Conservation (phyloP, 1,139 yeast species). For the Candida neerlandica region DNA sequence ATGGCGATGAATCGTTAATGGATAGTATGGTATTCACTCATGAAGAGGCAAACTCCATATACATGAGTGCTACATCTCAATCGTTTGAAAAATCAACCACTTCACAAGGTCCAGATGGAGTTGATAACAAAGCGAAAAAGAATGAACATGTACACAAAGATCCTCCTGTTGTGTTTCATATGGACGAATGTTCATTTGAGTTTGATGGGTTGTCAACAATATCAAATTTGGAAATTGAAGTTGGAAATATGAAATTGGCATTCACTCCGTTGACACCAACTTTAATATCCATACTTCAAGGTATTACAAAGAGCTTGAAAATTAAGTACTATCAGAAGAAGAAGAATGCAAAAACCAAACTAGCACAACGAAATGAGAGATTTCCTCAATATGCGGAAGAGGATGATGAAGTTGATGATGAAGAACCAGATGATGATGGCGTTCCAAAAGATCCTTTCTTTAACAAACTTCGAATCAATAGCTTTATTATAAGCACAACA, state of each 20-base stretch:
- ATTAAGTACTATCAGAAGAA: constrained; percentile 34
- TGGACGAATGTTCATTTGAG: constrained; percentile 41
- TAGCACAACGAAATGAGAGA: constrained; percentile 12
- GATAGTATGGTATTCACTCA: constrained; percentile 70
- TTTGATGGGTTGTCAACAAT: constrained; percentile 56
- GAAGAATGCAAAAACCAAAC: constrained; percentile 19
- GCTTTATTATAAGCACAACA: constrained; percentile 42
- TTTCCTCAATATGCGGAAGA: constrained; percentile 36
- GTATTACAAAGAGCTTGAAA: constrained; percentile 35
- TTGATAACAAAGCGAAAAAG: constrained; percentile 13
- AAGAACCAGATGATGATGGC: constrained; percentile 14
- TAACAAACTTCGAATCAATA: constrained; percentile 34
- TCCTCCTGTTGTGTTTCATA: constrained; percentile 26
- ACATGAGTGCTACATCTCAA: constrained; percentile 77
- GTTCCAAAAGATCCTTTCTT: constrained; percentile 24
- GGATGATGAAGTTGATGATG: constrained; percentile 19
- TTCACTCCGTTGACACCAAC: constrained; percentile 41
- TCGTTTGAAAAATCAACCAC: constrained; percentile 28
- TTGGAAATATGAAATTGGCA: constrained; percentile 51
- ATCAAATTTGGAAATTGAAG: constrained; percentile 47
- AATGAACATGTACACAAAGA: constrained; percentile 8
- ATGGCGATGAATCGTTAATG: constrained; percentile 48
- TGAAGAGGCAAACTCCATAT: constrained; percentile 71
- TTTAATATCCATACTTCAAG: constrained; percentile 30
- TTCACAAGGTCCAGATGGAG: constrained; percentile 5